A percentile compares a stretch with the other conserved stretches of the same genome.
Evolutionary conservation across 768 basidiomycete species (phyloP).

Genomic region (Symmetrospora coprosmae): DNA sequence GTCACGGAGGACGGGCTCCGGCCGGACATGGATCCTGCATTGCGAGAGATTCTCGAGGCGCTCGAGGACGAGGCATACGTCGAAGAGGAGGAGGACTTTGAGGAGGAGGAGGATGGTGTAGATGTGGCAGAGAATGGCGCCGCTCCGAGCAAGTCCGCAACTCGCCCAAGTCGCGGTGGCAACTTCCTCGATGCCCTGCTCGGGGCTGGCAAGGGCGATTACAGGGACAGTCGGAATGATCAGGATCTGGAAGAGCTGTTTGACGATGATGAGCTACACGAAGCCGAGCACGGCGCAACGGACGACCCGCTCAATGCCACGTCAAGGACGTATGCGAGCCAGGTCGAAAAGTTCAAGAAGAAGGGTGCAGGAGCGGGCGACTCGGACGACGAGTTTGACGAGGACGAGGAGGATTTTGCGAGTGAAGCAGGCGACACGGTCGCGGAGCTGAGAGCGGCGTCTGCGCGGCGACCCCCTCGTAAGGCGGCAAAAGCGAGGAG

Average conservation of each 20-base stretch:
- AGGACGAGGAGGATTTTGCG: conserved; percentile 40
- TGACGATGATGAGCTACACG: conserved; percentile 43
- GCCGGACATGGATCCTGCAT: conserved; percentile 90
- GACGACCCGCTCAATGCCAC: conserved; percentile 37
- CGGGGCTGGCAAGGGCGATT: too few species aligned
- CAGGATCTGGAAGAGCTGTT: conserved; percentile 26
- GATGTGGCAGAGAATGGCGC: conserved; percentile 50
- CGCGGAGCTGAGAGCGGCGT: conserved; percentile 61
- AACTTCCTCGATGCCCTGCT: conserved; percentile 42
- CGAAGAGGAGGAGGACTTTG: conserved; percentile 44
- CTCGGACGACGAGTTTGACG: conserved; percentile 40
- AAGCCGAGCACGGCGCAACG: conserved; percentile 35
- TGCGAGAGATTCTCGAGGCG: conserved; percentile 82
- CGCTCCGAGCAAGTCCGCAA: too few species aligned
- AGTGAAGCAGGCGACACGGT: conserved; percentile 73
- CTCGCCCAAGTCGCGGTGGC: too few species aligned
- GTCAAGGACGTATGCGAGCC: conserved; percentile 51
- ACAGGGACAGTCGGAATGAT: conserved; percentile 11
- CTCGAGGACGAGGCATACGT: conserved; percentile 93
- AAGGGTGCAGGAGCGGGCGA: conserved; percentile 33
- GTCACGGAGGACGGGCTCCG: conserved; percentile 53
- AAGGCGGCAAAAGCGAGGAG: conserved; percentile 25
- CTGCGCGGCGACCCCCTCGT: conserved; percentile 53
- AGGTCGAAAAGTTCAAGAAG: conserved; percentile 13
- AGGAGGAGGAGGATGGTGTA: conserved; percentile 59